phyloP scores from a whole-genome alignment of 2,329 filamentous ascomycete species.

The Beauveria caledonica region DNA sequence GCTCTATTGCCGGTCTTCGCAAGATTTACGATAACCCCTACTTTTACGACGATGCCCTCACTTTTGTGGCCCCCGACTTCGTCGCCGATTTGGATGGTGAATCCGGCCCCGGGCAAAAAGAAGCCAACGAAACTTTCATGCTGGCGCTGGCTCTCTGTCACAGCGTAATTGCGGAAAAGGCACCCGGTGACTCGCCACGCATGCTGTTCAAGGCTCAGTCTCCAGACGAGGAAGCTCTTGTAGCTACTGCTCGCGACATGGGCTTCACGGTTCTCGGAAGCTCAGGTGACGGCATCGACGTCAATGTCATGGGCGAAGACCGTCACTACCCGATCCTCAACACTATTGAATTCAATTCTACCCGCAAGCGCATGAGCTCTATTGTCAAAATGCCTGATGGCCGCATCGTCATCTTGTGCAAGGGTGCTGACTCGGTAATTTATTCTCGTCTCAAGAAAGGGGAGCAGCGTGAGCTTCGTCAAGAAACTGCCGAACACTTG shows the following conservation, averaged over 20 bases:
- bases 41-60: slow-evolving; percentile 79
- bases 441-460: slow-evolving; percentile 83
- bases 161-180: slow-evolving; percentile 85
- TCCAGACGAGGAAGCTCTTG: slow-evolving; percentile 89
- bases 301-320: slow-evolving; percentile 84
- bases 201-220: slow-evolving; percentile 97
- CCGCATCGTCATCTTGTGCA: slow-evolving; percentile 86
- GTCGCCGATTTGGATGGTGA: slow-evolving; percentile 73
- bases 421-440: slow-evolving; percentile 94
- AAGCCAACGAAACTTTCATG: slow-evolving; percentile 85
- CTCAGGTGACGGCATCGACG: slow-evolving; percentile 67
- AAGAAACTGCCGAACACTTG: slow-evolving; percentile 81
- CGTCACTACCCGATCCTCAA: slow-evolving; percentile 81
- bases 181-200: slow-evolving; percentile 80
- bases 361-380: slow-evolving; percentile 93
- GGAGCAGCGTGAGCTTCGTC: slow-evolving; percentile 76
- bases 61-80: slow-evolving; percentile 87
- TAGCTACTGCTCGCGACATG: slow-evolving; percentile 88
- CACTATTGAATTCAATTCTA: slow-evolving; percentile 95
- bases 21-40: slow-evolving; percentile 83
- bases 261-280: slow-evolving; percentile 87
- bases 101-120: slow-evolving; percentile 66
- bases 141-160: slow-evolving; percentile 91
- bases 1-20: slow-evolving; percentile 65
- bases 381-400: slow-evolving; percentile 93